Conservation (phyloP, 2,329 filamentous ascomycete species). For the Endocalyx cinctus region DNA sequence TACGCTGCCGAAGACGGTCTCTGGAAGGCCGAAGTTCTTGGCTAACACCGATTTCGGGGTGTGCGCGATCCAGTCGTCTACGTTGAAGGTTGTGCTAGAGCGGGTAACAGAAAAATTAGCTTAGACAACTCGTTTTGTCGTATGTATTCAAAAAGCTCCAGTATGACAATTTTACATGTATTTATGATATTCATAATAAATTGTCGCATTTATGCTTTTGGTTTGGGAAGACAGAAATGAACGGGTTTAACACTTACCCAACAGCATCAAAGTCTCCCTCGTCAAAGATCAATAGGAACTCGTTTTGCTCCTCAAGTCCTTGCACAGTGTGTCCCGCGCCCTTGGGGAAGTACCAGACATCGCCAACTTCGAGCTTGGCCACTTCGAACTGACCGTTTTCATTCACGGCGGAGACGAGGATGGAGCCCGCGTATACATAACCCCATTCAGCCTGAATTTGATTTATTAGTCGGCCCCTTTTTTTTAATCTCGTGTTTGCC, state of each 20-base stretch:
- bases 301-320: constrained; percentile 61
- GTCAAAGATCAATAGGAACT: constrained; percentile 63
- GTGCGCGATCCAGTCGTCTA: constrained; percentile 66
- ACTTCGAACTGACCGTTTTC: constrained; percentile 53
- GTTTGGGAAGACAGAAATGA: too few relatives aligned
- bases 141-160: too few relatives aligned
- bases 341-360: constrained; percentile 67
- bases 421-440: constrained; percentile 51
- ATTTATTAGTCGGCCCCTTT: too few relatives aligned
- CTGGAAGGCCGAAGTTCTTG: constrained; percentile 63
- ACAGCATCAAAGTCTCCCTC: constrained; percentile 61
- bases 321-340: constrained; percentile 61
- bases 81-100: constrained; percentile 68
- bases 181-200: too few relatives aligned
- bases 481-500: too few relatives aligned
- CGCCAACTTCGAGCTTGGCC: constrained; percentile 54
- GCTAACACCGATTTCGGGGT: constrained; percentile 60
- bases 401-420: constrained; percentile 58
- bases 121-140: too few relatives aligned
- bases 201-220: too few relatives aligned
- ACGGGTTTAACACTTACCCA: too few relatives aligned
- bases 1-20: constrained; percentile 54
- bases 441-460: constrained; percentile 58
- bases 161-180: too few relatives aligned
- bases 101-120: too few relatives aligned